Base-by-base conservation (phyloP, 2,329 filamentous ascomycete genomes). In the Pestalotiopsis sp. region DNA sequence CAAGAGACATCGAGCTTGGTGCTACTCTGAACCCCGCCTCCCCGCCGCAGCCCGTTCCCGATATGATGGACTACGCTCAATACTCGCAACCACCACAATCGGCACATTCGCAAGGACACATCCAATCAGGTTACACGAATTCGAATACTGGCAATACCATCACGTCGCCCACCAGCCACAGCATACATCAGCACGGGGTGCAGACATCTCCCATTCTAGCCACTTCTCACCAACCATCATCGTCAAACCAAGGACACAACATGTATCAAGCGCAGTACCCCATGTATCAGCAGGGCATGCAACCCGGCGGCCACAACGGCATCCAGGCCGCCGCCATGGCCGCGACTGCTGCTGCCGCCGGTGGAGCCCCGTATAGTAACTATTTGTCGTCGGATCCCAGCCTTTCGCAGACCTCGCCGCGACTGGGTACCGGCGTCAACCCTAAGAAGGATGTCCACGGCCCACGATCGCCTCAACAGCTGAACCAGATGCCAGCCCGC, bases 271-370 rank as follows among this genome's bases (percentile, higher is more conserved):
- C 92, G 78, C 85, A 89, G 71, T 95, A 94, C 77, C 91, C 89
- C 68, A 92, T 94, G 67, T 85, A 91, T 70, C 88, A 91, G 71
- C 86, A 89, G 74, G 86, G 86, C 75, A 94, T 97, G 89, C 91
- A 92, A 82, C 97, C 97, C 82, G 91, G 87, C 68, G 93, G 95
- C 81, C 91, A 91, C 30, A 35, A 35, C 40, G 88, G 91, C 22
- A 93, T 94, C 60, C 93, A 97, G 79, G 94, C 94, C 14, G 94
- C 95, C 63, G 94, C 94, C 68, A 96, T 97, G 93, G 94, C 92
- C 58, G 89, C 92, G 24, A 97, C 94, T 1, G 95, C 95, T 20
- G 94, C 95, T 1, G 95, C 95, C 11, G 94, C 94, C 5, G 94
- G 95, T 55, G 91, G 93, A 69, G 88, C 82, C 44, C 77, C 76